Percentiles rank a stretch among this genome's conserved stretches.
Conservation (phyloP, 306 rosid species). For the Rosa rugosa region DNA sequence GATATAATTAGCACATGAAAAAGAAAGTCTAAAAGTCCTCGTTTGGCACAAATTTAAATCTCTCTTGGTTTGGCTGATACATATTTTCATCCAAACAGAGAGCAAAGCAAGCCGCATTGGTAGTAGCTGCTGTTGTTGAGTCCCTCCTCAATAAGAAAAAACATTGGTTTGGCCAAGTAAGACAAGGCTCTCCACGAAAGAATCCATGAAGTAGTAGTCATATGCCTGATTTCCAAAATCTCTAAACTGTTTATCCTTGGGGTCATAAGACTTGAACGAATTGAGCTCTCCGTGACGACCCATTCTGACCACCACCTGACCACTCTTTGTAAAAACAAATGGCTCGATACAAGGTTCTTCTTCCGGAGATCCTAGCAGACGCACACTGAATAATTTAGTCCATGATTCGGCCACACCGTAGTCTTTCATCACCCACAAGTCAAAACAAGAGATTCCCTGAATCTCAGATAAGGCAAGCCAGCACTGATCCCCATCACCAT, state of each 20-base stretch:
- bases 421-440: slow-evolving; percentile 1
- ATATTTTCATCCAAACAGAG: too few species aligned
- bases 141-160: neutral
- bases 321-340: neutral
- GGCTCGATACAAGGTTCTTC: neutral
- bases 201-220: neutral
- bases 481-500: neutral
- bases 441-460: too few species aligned
- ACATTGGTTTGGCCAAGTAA: neutral
- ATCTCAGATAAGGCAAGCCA: neutral
- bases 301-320: neutral
- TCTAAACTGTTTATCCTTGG: neutral
- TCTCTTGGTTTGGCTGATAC: too few species aligned
- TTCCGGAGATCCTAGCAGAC: neutral
- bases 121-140: neutral
- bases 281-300: neutral
- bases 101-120: neutral
- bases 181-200: neutral
- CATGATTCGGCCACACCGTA: neutral
- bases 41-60: too few species aligned
- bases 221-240: neutral
- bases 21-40: too few species aligned
- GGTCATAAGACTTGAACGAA: neutral
- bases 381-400: neutral
- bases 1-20: too few species aligned